A percentile compares a stretch with the other conserved stretches of the same genome.
Conservation (phyloP, 768 basidiomycete genomes). For the Cantharellus anzutake region DNA sequence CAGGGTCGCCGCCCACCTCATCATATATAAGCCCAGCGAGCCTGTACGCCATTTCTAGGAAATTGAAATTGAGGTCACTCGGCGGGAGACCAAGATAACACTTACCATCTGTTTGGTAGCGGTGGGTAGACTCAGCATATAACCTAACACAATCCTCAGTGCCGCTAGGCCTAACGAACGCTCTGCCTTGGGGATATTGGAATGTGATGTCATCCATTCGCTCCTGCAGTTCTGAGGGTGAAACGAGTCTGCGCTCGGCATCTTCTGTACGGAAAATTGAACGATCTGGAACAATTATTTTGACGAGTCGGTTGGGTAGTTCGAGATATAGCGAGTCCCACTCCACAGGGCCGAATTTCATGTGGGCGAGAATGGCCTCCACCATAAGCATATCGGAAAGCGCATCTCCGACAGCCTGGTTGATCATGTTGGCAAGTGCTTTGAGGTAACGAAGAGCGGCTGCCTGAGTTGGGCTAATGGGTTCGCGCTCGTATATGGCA, state of each 20-base stretch:
- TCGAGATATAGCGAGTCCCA: constrained; percentile 93
- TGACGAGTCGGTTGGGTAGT: constrained; percentile 85
- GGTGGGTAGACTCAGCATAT: constrained; percentile 76
- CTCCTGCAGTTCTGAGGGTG: constrained; percentile 58
- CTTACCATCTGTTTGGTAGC: constrained; percentile 68
- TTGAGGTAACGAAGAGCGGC: constrained; percentile 60
- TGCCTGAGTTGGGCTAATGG: constrained; percentile 65
- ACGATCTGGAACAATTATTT: constrained; percentile 72
- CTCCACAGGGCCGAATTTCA: constrained; percentile 59
- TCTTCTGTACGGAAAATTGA: constrained; percentile 77
- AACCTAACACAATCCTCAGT: constrained; percentile 97
- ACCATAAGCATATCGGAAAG: constrained; percentile 91
- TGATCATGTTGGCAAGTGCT: constrained; percentile 70
- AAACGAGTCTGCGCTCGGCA: constrained; percentile 77
- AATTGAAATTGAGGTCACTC: not conserved
- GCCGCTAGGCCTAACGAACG: constrained; percentile 91
- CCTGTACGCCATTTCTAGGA: constrained; percentile 61
- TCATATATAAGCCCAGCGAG: constrained; percentile 78
- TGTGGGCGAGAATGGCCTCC: constrained; percentile 78
- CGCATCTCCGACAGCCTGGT: constrained; percentile 96
- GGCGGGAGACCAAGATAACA: constrained; percentile 7
- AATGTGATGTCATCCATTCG: constrained; percentile 66
- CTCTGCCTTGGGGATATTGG: constrained; percentile 65
- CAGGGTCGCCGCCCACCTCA: constrained; percentile 60
- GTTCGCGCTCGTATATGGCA: constrained; percentile 39